phyloP scores from a whole-genome alignment of 192 early-diverging fungal genomes.

The Phycomyces blakesleeanus region DNA sequence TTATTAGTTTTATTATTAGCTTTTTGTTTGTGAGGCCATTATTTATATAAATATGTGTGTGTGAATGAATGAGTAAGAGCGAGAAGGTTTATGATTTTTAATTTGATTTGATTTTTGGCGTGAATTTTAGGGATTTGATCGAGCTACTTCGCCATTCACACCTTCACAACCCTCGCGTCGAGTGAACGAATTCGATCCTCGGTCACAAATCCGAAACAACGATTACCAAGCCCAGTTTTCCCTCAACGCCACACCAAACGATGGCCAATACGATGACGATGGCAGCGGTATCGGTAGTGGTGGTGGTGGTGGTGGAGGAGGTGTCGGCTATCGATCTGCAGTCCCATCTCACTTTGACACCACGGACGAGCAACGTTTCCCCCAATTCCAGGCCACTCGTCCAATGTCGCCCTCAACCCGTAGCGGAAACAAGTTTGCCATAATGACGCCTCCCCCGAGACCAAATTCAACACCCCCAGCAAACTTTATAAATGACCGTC shows the following conservation, averaged over 20 bases:
- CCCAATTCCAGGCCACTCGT: constrained; percentile 15
- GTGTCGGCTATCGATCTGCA: no score
- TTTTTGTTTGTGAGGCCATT: no score
- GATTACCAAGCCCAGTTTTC: not conserved
- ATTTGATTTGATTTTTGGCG: not conserved
- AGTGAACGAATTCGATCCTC: not conserved
- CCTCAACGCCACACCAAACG: not conserved
- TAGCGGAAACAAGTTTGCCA: constrained; percentile 11
- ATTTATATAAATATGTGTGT: not conserved
- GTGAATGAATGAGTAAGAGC: no score
- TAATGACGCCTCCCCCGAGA: constrained; percentile 17
- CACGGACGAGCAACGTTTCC: not conserved
- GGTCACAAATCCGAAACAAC: not conserved
- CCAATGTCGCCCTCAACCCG: constrained; percentile 22
- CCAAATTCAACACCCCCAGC: constrained; percentile 23
- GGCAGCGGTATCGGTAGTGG: no score
- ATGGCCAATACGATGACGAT: not conserved
- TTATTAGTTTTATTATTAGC: no score
- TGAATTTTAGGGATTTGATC: not conserved
- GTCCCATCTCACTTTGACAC: constrained; percentile 10
- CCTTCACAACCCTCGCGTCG: not conserved
- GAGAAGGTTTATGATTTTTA: no score
- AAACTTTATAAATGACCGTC: constrained; percentile 6
- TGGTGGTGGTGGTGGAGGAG: no score
- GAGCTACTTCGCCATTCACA: not conserved